Base-by-base conservation (phyloP, 495 filamentous ascomycete genomes). In the Penicillium goetzii region DNA sequence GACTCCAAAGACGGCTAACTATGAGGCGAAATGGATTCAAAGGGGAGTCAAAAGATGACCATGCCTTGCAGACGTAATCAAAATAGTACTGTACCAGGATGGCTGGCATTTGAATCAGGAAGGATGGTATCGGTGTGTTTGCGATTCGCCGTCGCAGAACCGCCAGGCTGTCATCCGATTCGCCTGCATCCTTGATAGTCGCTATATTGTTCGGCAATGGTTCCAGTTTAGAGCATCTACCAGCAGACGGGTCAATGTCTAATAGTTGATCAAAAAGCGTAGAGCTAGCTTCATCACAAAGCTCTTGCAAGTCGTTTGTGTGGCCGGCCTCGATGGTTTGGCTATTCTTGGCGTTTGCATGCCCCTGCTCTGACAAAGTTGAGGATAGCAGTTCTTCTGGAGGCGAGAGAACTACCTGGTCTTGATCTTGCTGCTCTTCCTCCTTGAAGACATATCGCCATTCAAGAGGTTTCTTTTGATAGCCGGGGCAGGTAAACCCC, bases 71-170 rank as follows among this genome's bases (percentile, higher is more conserved):
- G 19, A 72, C 69, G 9, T 66, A 67, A 55, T 69, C 67, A 30
- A 72, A 72, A 28, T 69, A 72, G 33, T 72, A 72, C 47, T 72
- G 67, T n/a, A 72, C 67, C 19, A 72, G 17, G 25, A 69, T 72
- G 21, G 64, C 67, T 34, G 69, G 69, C 49, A 69, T 62, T 38
- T 72, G 66, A 28, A 72, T 72, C 12, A 72, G 59, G 21, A 72
- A 69, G 1, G 67, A 67, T 26, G 69, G 69, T 33, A 72, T 62
- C 1, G 64, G 36, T 47, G 67, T 65, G 26, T 58, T 63, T n/a
- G 64, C 57, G 25, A 72, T 50, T 51, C 67, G 67, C 23, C 60
- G 61, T 32, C 65, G 67, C 34, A 72, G 43, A 53, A 64, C 63
- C 43, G 64, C 63, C 41, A 72, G 38, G 6, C 69, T 68, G 47